Evolutionary conservation across 352 stramenopile species (phyloP).

Genomic region (Phytophthora foliorum): DNA sequence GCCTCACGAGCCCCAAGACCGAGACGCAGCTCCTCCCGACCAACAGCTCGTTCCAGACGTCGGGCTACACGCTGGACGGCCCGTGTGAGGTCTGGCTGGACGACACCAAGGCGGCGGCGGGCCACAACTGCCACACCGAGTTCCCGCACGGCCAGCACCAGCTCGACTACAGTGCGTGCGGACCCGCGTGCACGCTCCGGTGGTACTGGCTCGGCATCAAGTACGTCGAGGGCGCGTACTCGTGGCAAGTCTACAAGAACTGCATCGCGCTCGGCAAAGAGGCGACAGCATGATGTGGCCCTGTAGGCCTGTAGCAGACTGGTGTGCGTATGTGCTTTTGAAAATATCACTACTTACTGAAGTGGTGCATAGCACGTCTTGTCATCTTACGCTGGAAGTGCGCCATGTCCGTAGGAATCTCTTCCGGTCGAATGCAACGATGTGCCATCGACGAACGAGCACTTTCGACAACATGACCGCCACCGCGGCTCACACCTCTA

Average conservation of each 20-base stretch:
- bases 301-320: background rate
- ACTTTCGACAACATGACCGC: background rate
- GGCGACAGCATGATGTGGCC: constrained; percentile 17
- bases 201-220: constrained; percentile 73
- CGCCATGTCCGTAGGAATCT: background rate
- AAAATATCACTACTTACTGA: constrained; percentile 16
- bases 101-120: constrained; percentile 47
- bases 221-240: constrained; percentile 58
- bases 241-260: constrained; percentile 77
- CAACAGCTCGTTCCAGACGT: constrained; percentile 52
- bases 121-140: constrained; percentile 57
- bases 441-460: no score
- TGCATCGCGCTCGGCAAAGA: constrained; percentile 45
- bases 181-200: constrained; percentile 48
- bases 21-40: constrained; percentile 58
- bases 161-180: constrained; percentile 64
- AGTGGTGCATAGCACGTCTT: background rate
- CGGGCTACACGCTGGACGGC: constrained; percentile 67
- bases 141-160: constrained; percentile 46
- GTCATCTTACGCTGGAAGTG: constrained; percentile 1
- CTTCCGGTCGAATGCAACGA: no score
- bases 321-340: background rate
- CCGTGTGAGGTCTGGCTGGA: constrained; percentile 72
- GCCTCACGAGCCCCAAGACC: constrained; percentile 53
- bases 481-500: constrained; percentile 12